A percentile compares a stretch with the other conserved stretches of the same genome.
These are phyloP conservation scores for Aplosporella prunicola DNA, from an alignment of 2,329 filamentous ascomycete species.

Conservation along the genomic window DNA sequence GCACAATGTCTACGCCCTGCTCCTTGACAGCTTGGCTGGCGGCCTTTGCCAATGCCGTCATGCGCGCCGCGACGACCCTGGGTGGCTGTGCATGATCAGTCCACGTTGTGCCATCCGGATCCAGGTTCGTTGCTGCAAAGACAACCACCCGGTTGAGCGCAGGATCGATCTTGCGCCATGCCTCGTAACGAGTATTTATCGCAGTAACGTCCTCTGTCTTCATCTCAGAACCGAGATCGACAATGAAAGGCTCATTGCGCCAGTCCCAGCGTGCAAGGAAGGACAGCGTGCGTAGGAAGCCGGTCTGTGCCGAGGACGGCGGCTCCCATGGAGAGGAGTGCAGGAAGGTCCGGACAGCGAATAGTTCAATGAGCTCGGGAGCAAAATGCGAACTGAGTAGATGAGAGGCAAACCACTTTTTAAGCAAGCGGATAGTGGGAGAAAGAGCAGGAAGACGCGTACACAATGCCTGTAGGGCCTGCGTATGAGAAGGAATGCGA, in stretches of 20 bases:
- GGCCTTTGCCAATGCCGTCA: slow-evolving; percentile 72
- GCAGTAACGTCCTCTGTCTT: slow-evolving; percentile 49
- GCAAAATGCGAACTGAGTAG: slow-evolving; percentile 67
- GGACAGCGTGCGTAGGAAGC: slow-evolving; percentile 70
- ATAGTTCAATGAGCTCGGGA: slow-evolving; percentile 75
- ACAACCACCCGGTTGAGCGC: slow-evolving; percentile 75
- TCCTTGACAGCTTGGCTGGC: slow-evolving; percentile 49
- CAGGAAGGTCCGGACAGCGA: slow-evolving; percentile 69
- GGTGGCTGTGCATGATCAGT: slow-evolving; percentile 61
- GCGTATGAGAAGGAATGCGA: slow-evolving; percentile 67
- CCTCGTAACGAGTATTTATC: slow-evolving; percentile 64
- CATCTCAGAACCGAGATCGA: slow-evolving; percentile 58
- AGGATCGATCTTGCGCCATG: slow-evolving; percentile 82
- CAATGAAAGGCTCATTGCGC: slow-evolving; percentile 69
- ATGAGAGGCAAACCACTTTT: slow-evolving; percentile 82
- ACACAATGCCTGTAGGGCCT: slow-evolving; percentile 69
- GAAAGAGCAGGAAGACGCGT: slow-evolving; percentile 74
- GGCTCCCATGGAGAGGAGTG: slow-evolving; percentile 70
- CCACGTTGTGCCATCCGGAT: slow-evolving; percentile 70
- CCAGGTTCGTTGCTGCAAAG: slow-evolving; percentile 71
- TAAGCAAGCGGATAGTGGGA: slow-evolving; percentile 71
- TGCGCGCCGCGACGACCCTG: slow-evolving; percentile 73
- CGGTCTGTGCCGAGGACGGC: slow-evolving; percentile 67
- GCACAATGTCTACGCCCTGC: slow-evolving; percentile 27
- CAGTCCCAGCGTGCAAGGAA: slow-evolving; percentile 88